These are phyloP conservation scores for Blastobotrys persicus DNA, from an alignment of 1,139 yeast species.

Conservation along the genomic window DNA sequence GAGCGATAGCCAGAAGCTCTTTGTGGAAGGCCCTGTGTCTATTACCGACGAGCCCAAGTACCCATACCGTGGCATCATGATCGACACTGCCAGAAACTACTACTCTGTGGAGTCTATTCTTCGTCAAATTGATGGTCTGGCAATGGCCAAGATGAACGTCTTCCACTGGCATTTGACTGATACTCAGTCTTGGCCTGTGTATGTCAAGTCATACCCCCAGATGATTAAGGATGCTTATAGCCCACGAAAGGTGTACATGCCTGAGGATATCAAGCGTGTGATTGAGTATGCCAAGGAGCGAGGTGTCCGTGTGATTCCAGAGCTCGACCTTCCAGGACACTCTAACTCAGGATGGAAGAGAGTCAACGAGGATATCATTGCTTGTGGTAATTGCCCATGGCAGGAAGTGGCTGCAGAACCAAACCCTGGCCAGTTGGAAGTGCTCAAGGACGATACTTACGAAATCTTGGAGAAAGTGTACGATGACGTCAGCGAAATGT, in stretches of 20 bases:
- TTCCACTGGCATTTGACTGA: constrained; percentile 50
- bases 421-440: constrained; percentile 46
- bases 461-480: constrained; percentile 42
- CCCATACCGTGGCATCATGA: constrained; percentile 47
- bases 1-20: constrained; percentile 19
- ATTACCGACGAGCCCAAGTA: constrained; percentile 44
- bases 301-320: constrained; percentile 50
- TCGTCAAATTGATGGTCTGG: constrained; percentile 46
- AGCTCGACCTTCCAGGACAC: constrained; percentile 52
- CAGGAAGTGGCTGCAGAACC: constrained; percentile 46
- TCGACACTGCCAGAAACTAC: constrained; percentile 48
- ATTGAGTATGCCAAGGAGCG: constrained; percentile 42
- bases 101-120: constrained; percentile 36
- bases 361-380: constrained; percentile 40
- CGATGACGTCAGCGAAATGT: constrained; percentile 40
- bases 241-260: constrained; percentile 38
- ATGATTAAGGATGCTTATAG: constrained; percentile 47
- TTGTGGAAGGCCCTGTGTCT: constrained; percentile 15
- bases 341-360: constrained; percentile 47
- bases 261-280: constrained; percentile 37
- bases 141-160: constrained; percentile 44
- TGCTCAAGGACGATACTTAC: constrained; percentile 41
- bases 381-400: constrained; percentile 39
- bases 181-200: constrained; percentile 49
- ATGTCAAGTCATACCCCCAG: constrained; percentile 40